Percentiles rank a stretch among this genome's conserved stretches.
These are phyloP conservation scores for Micromonas pusilla DNA, from an alignment of 139 green algal species.

Conservation along the genomic window DNA sequence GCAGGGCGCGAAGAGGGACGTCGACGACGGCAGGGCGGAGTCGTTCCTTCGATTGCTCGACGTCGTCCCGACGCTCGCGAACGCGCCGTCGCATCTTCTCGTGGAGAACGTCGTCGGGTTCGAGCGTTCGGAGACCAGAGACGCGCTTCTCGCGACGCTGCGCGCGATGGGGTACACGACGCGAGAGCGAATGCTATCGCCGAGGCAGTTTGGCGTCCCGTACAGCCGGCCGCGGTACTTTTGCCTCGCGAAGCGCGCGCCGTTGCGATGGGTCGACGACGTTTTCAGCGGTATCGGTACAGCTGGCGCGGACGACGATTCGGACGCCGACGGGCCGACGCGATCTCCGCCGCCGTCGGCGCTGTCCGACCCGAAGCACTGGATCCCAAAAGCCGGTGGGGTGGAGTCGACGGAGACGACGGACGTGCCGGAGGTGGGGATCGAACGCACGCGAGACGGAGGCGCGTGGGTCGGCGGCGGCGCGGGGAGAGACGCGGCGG, in stretches of 20 bases:
- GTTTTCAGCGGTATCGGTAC: too few relatives aligned
- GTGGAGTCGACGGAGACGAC: too few relatives aligned
- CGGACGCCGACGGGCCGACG: too few relatives aligned
- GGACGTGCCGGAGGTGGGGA: too few relatives aligned
- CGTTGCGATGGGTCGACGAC: too few relatives aligned
- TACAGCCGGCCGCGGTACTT: constrained; percentile 17
- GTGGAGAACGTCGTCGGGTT: constrained; percentile 74
- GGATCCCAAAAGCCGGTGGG: too few relatives aligned
- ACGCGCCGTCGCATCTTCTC: constrained; percentile 44
- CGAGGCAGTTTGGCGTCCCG: constrained; percentile 1
- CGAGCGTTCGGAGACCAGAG: constrained; percentile 43
- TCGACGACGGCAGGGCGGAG: neutral
- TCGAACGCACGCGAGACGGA: too few relatives aligned
- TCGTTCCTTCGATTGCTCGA: neutral
- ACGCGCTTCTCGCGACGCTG: neutral
- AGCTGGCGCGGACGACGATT: too few relatives aligned
- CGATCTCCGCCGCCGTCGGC: too few relatives aligned
- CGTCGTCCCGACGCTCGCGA: constrained; percentile 10
- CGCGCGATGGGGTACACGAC: neutral
- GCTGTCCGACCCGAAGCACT: too few relatives aligned
- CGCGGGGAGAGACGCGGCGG: too few relatives aligned
- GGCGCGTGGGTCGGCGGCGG: too few relatives aligned
- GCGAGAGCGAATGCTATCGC: neutral
- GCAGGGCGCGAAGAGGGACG: constrained; percentile 42
- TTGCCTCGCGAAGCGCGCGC: neutral